Percentiles rank a stretch among this genome's conserved stretches.
Conservation (phyloP, 2,329 filamentous ascomycete genomes). For the Pseudocercospora macadamiae region DNA sequence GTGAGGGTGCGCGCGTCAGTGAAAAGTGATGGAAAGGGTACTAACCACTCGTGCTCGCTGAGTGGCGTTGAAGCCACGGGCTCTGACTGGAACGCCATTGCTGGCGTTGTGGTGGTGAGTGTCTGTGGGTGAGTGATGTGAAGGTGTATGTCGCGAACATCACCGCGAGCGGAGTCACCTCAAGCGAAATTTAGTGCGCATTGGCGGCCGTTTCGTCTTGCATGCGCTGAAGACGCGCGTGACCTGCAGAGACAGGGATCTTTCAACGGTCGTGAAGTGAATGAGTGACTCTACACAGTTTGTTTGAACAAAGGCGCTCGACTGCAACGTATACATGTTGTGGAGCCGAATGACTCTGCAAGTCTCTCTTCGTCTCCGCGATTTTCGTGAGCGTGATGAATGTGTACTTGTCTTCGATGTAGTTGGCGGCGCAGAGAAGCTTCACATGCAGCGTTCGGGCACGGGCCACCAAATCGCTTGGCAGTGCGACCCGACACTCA, state of each 20-base stretch:
- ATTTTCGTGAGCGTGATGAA: too few species aligned
- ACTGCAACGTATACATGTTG: too few species aligned
- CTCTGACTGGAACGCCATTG: not conserved
- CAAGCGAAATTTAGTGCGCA: not conserved
- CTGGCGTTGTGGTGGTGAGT: not conserved
- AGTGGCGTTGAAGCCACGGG: conserved; percentile 8
- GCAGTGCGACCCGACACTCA: too few species aligned
- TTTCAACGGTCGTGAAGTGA: not conserved
- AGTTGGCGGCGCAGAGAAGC: too few species aligned
- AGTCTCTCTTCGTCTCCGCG: too few species aligned
- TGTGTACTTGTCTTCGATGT: too few species aligned
- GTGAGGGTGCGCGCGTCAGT: too few species aligned
- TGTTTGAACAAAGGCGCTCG: not conserved
- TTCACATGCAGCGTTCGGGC: too few species aligned
- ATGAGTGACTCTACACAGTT: not conserved
- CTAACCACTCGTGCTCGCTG: conserved; percentile 8
- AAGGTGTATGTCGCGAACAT: not conserved
- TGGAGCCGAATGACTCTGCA: too few species aligned
- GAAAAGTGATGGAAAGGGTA: not conserved
- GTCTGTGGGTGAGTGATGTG: not conserved
- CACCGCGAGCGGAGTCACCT: not conserved
- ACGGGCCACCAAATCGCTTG: too few species aligned
- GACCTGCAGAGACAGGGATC: not conserved
- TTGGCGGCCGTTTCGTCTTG: conserved; percentile 2
- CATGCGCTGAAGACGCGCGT: not conserved